These are phyloP conservation scores for Trichoderma atroviride DNA, from an alignment of 2,329 filamentous ascomycete species.

Conservation along the genomic window DNA sequence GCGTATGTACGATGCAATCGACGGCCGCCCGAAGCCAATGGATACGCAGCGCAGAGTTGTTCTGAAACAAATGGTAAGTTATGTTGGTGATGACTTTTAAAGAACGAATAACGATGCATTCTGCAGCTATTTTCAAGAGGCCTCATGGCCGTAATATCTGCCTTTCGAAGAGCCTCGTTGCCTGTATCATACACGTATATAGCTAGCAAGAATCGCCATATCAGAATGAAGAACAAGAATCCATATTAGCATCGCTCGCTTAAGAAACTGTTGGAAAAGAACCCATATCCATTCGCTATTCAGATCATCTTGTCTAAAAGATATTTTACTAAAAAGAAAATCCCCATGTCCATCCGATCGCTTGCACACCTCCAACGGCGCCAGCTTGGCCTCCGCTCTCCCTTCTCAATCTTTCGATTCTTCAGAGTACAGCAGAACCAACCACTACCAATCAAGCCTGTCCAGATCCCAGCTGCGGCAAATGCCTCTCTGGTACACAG, in stretches of 20 bases:
- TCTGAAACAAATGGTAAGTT: not conserved
- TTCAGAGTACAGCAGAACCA: not conserved
- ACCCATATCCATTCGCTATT: not conserved
- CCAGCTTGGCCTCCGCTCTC: not conserved
- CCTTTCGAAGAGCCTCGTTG: not conserved
- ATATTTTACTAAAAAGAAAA: not conserved
- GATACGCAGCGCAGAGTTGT: not conserved
- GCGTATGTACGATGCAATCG: not conserved
- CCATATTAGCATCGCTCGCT: not conserved
- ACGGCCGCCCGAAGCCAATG: not conserved
- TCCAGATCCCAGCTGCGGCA: not conserved
- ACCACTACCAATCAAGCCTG: not conserved
- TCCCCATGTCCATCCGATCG: not conserved
- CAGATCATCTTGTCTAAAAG: not conserved
- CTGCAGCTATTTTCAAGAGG: not conserved
- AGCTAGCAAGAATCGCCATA: not conserved
- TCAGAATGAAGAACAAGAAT: not conserved
- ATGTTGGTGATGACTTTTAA: not conserved
- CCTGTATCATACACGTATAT: not conserved
- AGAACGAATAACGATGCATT: not conserved
- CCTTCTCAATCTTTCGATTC: not conserved
- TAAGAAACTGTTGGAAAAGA: not conserved
- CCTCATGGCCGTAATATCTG: not conserved
- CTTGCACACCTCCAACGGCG: not conserved
- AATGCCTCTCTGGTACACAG: not conserved